phyloP scores from a whole-genome alignment of 2,329 filamentous ascomycete species.

The Botrytis medusae region DNA sequence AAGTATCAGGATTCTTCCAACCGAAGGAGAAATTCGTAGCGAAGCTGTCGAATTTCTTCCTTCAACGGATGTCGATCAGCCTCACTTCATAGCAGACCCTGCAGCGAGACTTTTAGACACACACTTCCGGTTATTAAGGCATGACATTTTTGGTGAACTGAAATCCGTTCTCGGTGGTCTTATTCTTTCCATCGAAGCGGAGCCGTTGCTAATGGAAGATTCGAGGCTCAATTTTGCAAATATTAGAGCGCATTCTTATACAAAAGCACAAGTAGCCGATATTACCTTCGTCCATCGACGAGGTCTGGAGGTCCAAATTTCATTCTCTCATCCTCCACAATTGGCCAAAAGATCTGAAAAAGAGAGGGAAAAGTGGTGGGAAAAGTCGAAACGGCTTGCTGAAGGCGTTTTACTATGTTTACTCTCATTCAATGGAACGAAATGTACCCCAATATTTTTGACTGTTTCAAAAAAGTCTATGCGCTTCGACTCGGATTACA shows the following conservation, averaged over 20 bases:
- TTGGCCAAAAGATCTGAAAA: not conserved
- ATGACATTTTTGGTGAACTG: conserved; percentile 36
- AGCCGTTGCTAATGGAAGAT: conserved; percentile 27
- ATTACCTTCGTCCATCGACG: not conserved
- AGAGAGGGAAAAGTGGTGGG: not conserved
- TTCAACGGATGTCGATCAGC: conserved; percentile 24
- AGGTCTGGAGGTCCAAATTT: not conserved
- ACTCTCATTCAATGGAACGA: not conserved
- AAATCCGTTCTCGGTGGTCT: conserved; percentile 21
- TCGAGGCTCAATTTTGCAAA: conserved; percentile 26
- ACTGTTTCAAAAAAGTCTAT: not conserved
- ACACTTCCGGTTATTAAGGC: conserved; percentile 38
- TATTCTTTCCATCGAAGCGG: conserved; percentile 30
- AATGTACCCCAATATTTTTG: not conserved
- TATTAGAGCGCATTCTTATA: not conserved
- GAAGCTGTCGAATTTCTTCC: conserved; percentile 30
- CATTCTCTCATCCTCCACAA: not conserved
- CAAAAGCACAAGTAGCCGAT: not conserved
- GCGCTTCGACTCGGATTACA: not conserved
- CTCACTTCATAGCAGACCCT: not conserved
- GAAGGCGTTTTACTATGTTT: not conserved
- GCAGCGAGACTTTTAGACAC: not conserved
- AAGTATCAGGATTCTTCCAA: conserved; percentile 40
- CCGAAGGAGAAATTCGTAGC: conserved; percentile 37
- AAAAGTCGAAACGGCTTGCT: not conserved